Conservation (phyloP, 1,139 yeast genomes). For the Kluyveromyces marxianus region DNA sequence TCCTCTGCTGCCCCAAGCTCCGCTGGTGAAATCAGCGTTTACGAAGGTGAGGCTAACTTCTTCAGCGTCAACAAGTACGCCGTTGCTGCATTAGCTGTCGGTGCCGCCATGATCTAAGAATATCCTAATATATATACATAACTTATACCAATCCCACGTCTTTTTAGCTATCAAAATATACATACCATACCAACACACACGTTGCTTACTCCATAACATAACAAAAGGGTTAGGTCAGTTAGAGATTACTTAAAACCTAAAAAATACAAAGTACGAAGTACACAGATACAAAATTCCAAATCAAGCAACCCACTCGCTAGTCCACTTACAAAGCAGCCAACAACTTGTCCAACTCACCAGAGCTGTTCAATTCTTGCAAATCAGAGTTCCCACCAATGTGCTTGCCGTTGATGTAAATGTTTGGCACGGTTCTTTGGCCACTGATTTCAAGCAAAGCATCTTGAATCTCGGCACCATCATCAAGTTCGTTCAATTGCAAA, state of each 20-base stretch:
- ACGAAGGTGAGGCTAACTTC: conserved; percentile 5
- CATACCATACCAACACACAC: no score
- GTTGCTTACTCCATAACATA: no score
- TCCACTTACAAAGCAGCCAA: conserved; percentile 14
- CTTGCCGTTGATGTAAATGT: conserved; percentile 78
- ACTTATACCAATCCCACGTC: no score
- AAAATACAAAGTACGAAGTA: no score
- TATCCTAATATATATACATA: no score
- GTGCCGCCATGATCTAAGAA: conserved; percentile 6
- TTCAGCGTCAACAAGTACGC: conserved; percentile 4
- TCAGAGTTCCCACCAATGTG: conserved; percentile 95
- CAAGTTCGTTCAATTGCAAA: conserved; percentile 53
- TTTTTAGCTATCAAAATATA: no score
- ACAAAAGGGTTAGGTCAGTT: no score
- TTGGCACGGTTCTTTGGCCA: conserved; percentile 92
- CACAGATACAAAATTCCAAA: no score
- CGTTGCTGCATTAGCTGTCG: conserved; percentile 4
- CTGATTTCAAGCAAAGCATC: conserved; percentile 67
- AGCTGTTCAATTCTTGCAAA: conserved; percentile 50
- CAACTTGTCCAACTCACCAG: conserved; percentile 35
- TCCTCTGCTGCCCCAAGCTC: background rate
- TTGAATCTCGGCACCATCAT: conserved; percentile 66
- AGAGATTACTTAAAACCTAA: no score
- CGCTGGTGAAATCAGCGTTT: background rate
- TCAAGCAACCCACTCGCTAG: no score